Conservation (phyloP, 176 grass and related monocot genomes). For the Rhynchospora tenuis region DNA sequence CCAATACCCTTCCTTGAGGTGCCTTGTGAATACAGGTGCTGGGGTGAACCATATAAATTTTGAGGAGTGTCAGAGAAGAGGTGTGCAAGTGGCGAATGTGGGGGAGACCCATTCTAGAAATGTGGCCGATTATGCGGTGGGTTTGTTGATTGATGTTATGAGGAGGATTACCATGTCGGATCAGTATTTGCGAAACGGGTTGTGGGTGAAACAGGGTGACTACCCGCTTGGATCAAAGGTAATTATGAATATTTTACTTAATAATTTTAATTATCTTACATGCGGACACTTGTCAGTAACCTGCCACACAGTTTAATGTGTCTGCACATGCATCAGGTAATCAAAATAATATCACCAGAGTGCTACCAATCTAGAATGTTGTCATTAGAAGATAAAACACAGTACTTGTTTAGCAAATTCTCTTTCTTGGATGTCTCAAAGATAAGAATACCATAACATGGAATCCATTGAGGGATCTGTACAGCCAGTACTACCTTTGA, state of each 20-base stretch:
- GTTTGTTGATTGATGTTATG: conserved; percentile 35
- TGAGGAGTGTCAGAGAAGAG: conserved; percentile 37
- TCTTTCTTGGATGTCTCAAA: too few species aligned
- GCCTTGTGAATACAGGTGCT: conserved; percentile 26
- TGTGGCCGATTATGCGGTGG: conserved; percentile 42
- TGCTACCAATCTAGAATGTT: not conserved
- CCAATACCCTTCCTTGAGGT: conserved; percentile 27
- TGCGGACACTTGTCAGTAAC: not conserved
- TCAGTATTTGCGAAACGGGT: conserved; percentile 21
- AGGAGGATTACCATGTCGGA: conserved; percentile 32
- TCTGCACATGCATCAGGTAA: not conserved
- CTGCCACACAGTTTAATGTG: not conserved
- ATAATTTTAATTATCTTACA: too few species aligned
- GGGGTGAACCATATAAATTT: conserved; percentile 52
- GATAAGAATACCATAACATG: not conserved
- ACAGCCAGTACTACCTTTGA: conserved; percentile 15
- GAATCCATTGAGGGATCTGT: not conserved
- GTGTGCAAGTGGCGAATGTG: conserved; percentile 33
- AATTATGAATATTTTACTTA: not conserved
- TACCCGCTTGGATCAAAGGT: conserved; percentile 47
- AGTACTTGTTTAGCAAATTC: too few species aligned
- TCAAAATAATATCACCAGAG: not conserved
- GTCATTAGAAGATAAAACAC: too few species aligned
- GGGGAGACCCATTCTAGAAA: conserved; percentile 30
- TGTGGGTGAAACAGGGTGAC: conserved; percentile 22